These are phyloP conservation scores for Eimeria falciformis DNA, from an alignment of 169 alveolate genomes.

Conservation along the genomic window DNA sequence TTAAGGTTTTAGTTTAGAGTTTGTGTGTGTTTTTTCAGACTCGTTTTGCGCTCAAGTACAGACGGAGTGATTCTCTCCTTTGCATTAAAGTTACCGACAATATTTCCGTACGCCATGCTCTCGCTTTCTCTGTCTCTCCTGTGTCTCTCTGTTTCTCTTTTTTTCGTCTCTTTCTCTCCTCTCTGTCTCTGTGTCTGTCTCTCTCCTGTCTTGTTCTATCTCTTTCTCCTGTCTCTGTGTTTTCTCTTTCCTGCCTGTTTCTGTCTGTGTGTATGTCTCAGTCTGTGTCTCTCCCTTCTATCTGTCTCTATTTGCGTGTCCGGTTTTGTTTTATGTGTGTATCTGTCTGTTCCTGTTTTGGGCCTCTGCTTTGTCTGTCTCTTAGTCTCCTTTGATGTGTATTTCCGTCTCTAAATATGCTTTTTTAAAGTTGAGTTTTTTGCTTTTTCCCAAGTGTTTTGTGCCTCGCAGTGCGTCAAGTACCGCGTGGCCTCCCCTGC, in stretches of 20 bases:
- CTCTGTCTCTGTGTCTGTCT: not conserved
- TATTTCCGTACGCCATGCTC: not conserved
- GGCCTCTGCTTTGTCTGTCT: not conserved
- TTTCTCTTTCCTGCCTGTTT: not conserved
- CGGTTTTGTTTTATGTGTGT: no score
- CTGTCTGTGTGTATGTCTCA: no score
- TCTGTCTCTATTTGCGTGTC: not conserved
- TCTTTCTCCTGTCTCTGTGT: not conserved
- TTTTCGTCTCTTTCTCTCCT: not conserved
- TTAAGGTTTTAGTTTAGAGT: no score
- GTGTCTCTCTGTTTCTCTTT: not conserved
- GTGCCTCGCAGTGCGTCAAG: not conserved
- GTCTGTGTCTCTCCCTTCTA: not conserved
- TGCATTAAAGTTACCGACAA: not conserved
- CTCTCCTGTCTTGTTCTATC: not conserved
- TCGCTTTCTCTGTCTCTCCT: not conserved
- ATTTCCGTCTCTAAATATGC: no score
- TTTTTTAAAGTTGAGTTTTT: no score
- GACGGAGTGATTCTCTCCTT: conserved; percentile 16
- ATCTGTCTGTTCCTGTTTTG: not conserved
- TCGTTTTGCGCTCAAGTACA: not conserved
- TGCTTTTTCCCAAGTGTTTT: no score
- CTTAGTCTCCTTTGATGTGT: no score
- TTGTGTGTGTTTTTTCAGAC: conserved; percentile 9
- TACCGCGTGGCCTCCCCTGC: not conserved